A percentile compares a stretch with the other conserved stretches of the same genome.
Conservation (phyloP, 2,329 filamentous ascomycete genomes). For the Raffaelea ambrosiae region DNA sequence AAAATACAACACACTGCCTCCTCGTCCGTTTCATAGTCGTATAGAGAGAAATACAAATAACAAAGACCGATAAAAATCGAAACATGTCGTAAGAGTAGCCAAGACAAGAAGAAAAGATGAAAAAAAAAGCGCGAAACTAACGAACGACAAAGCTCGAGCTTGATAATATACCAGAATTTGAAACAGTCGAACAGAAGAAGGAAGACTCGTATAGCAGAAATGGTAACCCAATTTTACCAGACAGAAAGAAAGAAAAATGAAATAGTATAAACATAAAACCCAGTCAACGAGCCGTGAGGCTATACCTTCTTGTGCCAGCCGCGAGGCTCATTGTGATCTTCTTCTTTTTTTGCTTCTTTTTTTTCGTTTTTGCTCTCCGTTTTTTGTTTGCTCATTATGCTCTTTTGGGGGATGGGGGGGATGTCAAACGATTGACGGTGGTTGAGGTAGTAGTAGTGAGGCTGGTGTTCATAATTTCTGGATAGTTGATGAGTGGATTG, state of each 20-base stretch:
- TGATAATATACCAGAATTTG: background rate
- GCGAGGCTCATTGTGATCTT: slow-evolving; percentile 19
- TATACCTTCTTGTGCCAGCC: slow-evolving; percentile 20
- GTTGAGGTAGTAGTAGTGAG: too few relatives aligned
- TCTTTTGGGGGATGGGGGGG: background rate
- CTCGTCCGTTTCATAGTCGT: background rate
- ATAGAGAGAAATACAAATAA: background rate
- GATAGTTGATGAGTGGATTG: too few relatives aligned
- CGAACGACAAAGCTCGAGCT: background rate
- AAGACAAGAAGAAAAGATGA: background rate
- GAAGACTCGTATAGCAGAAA: too few relatives aligned
- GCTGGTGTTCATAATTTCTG: too few relatives aligned
- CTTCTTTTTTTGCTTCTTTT: slow-evolving; percentile 3
- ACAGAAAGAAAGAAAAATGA: background rate
- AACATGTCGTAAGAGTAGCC: background rate
- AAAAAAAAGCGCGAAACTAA: slow-evolving; percentile 6
- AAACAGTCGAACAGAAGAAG: background rate
- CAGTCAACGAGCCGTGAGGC: slow-evolving; percentile 20
- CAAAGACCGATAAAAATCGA: background rate
- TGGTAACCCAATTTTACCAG: background rate
- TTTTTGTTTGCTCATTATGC: background rate
- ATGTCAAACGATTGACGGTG: too few relatives aligned
- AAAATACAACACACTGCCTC: background rate
- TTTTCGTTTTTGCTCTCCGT: slow-evolving; percentile 4
- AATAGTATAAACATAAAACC: slow-evolving; percentile 3